phyloP scores from a whole-genome alignment of 2,329 filamentous ascomycete species.

The Emergomyces orientalis region DNA sequence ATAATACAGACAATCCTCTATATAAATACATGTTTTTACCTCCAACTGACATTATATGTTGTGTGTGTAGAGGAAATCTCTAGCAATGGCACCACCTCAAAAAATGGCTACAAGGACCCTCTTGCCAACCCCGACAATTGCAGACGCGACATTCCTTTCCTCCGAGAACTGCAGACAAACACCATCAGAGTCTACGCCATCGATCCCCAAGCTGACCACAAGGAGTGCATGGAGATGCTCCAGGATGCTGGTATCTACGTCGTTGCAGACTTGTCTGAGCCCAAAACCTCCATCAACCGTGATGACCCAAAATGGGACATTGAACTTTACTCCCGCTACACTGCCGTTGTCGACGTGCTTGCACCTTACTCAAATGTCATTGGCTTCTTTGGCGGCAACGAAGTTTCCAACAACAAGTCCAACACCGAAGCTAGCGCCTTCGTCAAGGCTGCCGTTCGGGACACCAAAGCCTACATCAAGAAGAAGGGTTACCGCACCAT shows the following conservation, averaged over 20 bases:
- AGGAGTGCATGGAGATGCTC: conserved; percentile 73
- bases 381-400: conserved; percentile 97
- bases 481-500: conserved; percentile 64
- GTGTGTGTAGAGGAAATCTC: conserved; percentile 48
- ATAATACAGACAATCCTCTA: not conserved
- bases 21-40: not conserved
- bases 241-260: conserved; percentile 87
- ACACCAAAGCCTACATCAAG: conserved; percentile 92
- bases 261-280: conserved; percentile 80
- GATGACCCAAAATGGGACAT: conserved; percentile 69
- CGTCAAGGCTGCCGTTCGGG: conserved; percentile 95
- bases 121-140: conserved; percentile 63
- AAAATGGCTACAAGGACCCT: conserved; percentile 63
- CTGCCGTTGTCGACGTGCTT: conserved; percentile 69
- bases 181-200: conserved; percentile 92
- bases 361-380: conserved; percentile 80
- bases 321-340: conserved; percentile 71
- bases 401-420: conserved; percentile 80
- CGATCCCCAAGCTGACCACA: conserved; percentile 68
- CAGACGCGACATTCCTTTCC: conserved; percentile 74
- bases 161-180: conserved; percentile 75
- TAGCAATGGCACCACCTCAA: conserved; percentile 44
- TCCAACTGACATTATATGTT: conserved; percentile 10
- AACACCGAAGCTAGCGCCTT: conserved; percentile 88
- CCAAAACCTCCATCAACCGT: conserved; percentile 74